Conservation (phyloP, 331 rosid genomes). For the Stylosanthes scabra region DNA sequence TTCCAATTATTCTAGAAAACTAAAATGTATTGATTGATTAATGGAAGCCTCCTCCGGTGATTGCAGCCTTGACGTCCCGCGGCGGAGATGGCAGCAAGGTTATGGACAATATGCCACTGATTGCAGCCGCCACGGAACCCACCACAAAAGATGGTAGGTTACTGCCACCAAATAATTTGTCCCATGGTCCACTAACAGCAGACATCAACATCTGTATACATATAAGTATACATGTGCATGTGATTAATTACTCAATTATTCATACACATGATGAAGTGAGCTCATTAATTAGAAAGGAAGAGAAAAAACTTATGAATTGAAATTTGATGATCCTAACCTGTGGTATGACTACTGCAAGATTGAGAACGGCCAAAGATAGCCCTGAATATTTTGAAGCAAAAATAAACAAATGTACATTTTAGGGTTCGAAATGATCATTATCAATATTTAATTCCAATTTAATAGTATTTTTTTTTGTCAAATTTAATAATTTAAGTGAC, state of each 20-base stretch:
- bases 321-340: conserved; percentile 44
- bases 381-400: conserved; percentile 40
- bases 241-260: conserved; percentile 1
- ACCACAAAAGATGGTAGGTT: conserved; percentile 73
- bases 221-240: not conserved
- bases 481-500: not conserved
- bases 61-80: conserved; percentile 35
- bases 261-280: not conserved
- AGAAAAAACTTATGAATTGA: no score
- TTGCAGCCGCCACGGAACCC: conserved; percentile 55
- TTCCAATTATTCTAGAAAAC: not conserved
- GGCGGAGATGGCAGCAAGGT: conserved; percentile 62
- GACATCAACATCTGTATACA: conserved; percentile 57
- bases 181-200: conserved; percentile 65
- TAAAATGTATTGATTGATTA: conserved; percentile 31
- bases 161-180: conserved; percentile 67
- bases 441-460: not conserved
- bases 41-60: conserved; percentile 29
- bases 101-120: conserved; percentile 55
- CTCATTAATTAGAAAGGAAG: no score
- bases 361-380: conserved; percentile 68
- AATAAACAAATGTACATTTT: not conserved
- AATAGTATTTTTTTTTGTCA: not conserved
- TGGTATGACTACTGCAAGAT: conserved; percentile 66
- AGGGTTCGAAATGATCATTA: not conserved